phyloP scores from a whole-genome alignment of 2,329 filamentous ascomycete species.

The Leptographium procerum region DNA sequence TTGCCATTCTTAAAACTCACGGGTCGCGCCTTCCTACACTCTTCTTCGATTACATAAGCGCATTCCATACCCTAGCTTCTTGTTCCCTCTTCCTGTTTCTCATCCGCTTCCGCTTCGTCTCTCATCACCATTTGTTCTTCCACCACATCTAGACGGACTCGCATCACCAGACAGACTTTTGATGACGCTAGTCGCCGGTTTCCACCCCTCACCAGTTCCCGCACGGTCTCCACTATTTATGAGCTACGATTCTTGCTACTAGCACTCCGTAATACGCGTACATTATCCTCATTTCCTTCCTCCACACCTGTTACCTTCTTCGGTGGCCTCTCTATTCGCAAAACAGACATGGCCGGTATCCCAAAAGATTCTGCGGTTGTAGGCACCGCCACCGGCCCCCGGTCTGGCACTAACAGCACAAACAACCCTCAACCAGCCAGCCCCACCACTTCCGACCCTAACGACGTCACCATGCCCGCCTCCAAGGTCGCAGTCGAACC shows the following conservation, averaged over 20 bases:
- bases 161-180: background rate
- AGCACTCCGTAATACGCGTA: background rate
- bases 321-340: background rate
- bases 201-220: background rate
- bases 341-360: background rate
- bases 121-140: background rate
- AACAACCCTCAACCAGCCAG: background rate
- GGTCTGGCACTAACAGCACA: background rate
- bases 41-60: background rate
- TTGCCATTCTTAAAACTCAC: no score
- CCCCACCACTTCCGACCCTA: background rate
- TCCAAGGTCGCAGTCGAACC: constrained; percentile 3
- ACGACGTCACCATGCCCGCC: background rate
- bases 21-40: no score
- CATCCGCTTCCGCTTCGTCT: background rate
- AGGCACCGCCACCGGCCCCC: background rate
- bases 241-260: background rate
- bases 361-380: background rate
- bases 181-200: background rate
- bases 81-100: background rate
- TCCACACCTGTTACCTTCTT: background rate
- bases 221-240: background rate
- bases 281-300: background rate
- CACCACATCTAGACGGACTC: background rate
- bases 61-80: no score